A percentile compares a stretch with the other conserved stretches of the same genome.
Evolutionary conservation across 2,329 filamentous ascomycete genomes (phyloP).

Genomic region (Paracoccidioides brasiliensis): DNA sequence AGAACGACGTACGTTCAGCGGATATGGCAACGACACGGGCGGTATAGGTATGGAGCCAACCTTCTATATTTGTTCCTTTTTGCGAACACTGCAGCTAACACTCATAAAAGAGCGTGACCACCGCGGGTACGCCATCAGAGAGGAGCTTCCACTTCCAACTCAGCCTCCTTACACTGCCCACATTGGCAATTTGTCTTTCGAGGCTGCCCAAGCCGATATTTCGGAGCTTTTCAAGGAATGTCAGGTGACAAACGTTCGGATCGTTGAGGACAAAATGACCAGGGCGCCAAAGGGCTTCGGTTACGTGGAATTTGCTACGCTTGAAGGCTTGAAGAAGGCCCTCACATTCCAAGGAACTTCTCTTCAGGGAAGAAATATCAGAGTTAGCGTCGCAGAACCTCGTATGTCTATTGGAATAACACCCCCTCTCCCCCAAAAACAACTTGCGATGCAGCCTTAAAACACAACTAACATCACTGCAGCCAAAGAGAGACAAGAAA

Average conservation of each 20-base stretch:
- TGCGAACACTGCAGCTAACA: constrained; percentile 3
- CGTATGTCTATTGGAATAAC: constrained; percentile 53
- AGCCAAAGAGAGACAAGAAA: constrained; percentile 80
- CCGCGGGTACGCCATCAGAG: constrained; percentile 35
- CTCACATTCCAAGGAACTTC: constrained; percentile 66
- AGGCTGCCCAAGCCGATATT: constrained; percentile 72
- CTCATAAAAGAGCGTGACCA: constrained; percentile 13
- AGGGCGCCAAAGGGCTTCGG: constrained; percentile 94
- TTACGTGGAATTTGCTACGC: constrained; percentile 81
- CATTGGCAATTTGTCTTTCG: constrained; percentile 91
- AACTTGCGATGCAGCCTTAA: not conserved
- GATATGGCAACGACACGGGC: constrained; percentile 26
- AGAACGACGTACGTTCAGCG: constrained; percentile 38
- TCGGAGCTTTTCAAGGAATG: constrained; percentile 76
- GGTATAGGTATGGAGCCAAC: constrained; percentile 22
- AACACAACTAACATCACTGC: constrained; percentile 6
- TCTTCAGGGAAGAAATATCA: constrained; percentile 80
- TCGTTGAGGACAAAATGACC: constrained; percentile 92
- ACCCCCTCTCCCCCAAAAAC: not conserved
- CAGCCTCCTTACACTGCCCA: constrained; percentile 94
- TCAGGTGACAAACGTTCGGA: constrained; percentile 77
- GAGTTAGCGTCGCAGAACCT: constrained; percentile 92
- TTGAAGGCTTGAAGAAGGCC: constrained; percentile 86
- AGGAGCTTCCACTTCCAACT: constrained; percentile 72
- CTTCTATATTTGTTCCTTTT: constrained; percentile 5